Conservation (phyloP, 768 basidiomycete species). For the Hygrocybe coccinea region DNA sequence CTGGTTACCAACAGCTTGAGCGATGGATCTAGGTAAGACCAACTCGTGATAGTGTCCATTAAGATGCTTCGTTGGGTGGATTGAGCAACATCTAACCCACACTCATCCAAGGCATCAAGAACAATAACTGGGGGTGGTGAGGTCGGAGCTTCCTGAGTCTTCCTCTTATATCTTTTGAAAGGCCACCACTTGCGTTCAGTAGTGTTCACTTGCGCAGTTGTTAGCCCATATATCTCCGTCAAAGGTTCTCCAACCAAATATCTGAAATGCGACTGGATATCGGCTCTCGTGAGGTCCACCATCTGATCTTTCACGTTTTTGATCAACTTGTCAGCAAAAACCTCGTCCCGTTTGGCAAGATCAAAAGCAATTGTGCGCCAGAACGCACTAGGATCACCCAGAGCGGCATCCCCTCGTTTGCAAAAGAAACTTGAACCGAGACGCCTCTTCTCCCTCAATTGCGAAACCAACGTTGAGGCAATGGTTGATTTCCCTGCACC, state of each 20-base stretch:
- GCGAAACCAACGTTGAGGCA: neutral
- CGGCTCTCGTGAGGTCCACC: too few relatives aligned
- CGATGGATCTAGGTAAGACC: neutral
- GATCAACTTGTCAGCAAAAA: neutral
- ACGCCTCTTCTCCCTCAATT: neutral
- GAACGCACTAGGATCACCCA: neutral
- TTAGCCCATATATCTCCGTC: neutral
- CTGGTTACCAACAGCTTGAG: conserved; percentile 8
- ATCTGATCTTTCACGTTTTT: neutral
- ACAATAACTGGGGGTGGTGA: conserved; percentile 14
- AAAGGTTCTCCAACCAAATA: neutral
- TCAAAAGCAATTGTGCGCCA: neutral
- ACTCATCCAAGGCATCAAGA: conserved; percentile 20
- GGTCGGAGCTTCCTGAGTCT: too few relatives aligned
- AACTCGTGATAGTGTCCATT: neutral
- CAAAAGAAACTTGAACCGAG: neutral
- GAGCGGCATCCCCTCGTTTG: neutral
- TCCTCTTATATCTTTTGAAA: too few relatives aligned
- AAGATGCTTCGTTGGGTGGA: conserved; percentile 1
- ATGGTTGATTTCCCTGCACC: neutral
- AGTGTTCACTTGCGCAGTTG: neutral
- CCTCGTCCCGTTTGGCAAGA: neutral
- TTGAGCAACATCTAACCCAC: conserved; percentile 18
- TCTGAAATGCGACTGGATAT: too few relatives aligned
- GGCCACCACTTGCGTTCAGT: too few relatives aligned